Conservation (phyloP, 352 stramenopile species). For the Phytopythium sindhum region DNA sequence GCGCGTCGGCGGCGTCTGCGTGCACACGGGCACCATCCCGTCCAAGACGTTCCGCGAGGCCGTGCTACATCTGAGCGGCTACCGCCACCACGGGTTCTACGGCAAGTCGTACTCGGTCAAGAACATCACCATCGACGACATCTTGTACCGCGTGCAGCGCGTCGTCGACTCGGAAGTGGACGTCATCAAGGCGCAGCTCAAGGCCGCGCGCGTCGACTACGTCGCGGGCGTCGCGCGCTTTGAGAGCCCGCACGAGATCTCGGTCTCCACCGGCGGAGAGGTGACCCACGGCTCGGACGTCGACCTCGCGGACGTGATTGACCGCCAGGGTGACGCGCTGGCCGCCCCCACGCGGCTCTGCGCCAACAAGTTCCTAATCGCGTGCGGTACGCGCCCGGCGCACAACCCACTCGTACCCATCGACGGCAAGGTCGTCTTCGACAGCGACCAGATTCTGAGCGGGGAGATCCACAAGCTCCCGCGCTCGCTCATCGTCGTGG, state of each 20-base stretch:
- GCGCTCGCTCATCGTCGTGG: slow-evolving; percentile 76
- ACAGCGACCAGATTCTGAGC: slow-evolving; percentile 81
- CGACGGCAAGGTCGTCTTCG: slow-evolving; percentile 80
- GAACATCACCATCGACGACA: slow-evolving; percentile 81
- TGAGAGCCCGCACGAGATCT: slow-evolving; percentile 73
- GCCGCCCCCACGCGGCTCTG: slow-evolving; percentile 40
- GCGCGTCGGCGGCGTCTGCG: slow-evolving; percentile 69
- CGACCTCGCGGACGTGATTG: slow-evolving; percentile 6
- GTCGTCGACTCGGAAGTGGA: slow-evolving; percentile 77
- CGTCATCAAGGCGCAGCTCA: slow-evolving; percentile 80
- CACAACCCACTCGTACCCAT: slow-evolving; percentile 76
- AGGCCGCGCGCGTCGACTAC: slow-evolving; percentile 67
- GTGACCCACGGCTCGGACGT: slow-evolving; percentile 13
- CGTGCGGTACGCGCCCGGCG: slow-evolving; percentile 79
- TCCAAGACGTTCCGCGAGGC: slow-evolving; percentile 91
- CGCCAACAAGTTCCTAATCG: slow-evolving; percentile 83
- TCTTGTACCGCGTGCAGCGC: slow-evolving; percentile 75
- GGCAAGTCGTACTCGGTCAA: slow-evolving; percentile 85
- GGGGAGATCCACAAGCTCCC: slow-evolving; percentile 63
- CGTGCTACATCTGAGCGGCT: slow-evolving; percentile 88
- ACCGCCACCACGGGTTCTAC: slow-evolving; percentile 87
- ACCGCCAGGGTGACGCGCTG: slow-evolving; percentile 13
- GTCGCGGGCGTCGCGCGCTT: slow-evolving; percentile 74
- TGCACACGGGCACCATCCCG: slow-evolving; percentile 84
- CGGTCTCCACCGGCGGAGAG: slow-evolving; percentile 40